A percentile compares a stretch with the other conserved stretches of the same genome.
phyloP scores from a whole-genome alignment of 768 basidiomycete species.

The Xanthoconium stramineum region DNA sequence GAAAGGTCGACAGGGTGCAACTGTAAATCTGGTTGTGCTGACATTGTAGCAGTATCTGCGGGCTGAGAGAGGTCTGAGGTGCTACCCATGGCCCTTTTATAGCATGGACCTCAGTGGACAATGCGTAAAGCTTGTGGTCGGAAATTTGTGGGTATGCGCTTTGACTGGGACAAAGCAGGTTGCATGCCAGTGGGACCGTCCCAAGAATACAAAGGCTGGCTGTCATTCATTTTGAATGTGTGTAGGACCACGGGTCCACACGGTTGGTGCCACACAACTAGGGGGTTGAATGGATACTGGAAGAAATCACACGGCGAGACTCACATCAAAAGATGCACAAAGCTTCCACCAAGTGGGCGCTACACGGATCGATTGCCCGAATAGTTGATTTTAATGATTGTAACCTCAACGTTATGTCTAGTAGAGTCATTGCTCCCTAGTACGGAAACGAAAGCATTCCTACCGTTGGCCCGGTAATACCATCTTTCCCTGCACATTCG shows the following conservation, averaged over 20 bases:
- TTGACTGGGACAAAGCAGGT: constrained; percentile 16
- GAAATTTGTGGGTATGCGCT: constrained; percentile 5
- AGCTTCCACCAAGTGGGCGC: background rate
- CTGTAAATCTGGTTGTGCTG: background rate
- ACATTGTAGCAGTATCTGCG: constrained; percentile 2
- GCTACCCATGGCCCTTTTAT: constrained; percentile 2
- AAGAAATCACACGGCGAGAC: background rate
- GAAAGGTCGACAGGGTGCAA: constrained; percentile 23
- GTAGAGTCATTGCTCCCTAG: background rate
- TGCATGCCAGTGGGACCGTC: background rate
- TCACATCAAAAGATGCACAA: background rate
- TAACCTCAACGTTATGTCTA: background rate
- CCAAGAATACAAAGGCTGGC: constrained; percentile 7
- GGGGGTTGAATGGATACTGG: too few relatives aligned
- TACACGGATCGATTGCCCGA: background rate
- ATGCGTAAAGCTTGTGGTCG: constrained; percentile 14
- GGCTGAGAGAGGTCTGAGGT: background rate
- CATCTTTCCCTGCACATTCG: constrained; percentile 21
- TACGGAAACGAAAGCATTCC: constrained; percentile 19
- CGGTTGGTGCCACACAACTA: too few relatives aligned
- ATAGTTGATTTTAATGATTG: background rate
- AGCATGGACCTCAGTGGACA: constrained; percentile 6
- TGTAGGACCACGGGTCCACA: background rate
- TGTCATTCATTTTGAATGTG: background rate
- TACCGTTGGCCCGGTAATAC: constrained; percentile 8